A percentile compares a stretch with the other conserved stretches of the same genome.
Conservation (phyloP, 352 stramenopile species). For the Blastocystis sp. region DNA sequence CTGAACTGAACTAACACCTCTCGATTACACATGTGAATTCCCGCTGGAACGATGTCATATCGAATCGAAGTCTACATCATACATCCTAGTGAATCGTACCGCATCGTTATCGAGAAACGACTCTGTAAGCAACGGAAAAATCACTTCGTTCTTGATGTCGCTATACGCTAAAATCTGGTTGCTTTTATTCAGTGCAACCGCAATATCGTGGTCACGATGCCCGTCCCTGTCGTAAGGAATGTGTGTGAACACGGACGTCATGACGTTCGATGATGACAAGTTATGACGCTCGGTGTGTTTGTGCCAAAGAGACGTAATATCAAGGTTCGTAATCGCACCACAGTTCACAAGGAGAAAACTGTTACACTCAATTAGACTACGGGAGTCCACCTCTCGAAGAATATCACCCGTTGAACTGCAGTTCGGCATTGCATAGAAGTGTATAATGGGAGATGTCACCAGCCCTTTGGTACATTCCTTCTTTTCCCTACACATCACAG, state of each 20-base stretch:
- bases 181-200: not conserved
- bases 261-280: conserved; percentile 5
- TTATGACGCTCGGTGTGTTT: not conserved
- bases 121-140: conserved; percentile 2
- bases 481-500: not conserved
- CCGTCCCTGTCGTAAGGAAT: conserved; percentile 8
- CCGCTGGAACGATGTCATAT: conserved; percentile 2
- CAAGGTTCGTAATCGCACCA: conserved; percentile 18
- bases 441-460: not conserved
- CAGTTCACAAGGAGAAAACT: conserved; percentile 26
- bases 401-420: conserved; percentile 44
- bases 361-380: not conserved
- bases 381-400: conserved; percentile 2
- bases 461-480: not conserved
- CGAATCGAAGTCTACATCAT: not conserved
- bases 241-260: conserved; percentile 45
- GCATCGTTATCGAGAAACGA: not conserved
- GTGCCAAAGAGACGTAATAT: not conserved
- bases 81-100: not conserved
- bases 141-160: not conserved
- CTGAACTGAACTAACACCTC: conserved; percentile 50
- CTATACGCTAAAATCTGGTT: conserved; percentile 18
- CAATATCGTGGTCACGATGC: not conserved
- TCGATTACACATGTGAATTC: conserved; percentile 13
- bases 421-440: not conserved